These are phyloP conservation scores for Pleurotus sapidus DNA, from an alignment of 768 basidiomycete species.

Conservation along the genomic window DNA sequence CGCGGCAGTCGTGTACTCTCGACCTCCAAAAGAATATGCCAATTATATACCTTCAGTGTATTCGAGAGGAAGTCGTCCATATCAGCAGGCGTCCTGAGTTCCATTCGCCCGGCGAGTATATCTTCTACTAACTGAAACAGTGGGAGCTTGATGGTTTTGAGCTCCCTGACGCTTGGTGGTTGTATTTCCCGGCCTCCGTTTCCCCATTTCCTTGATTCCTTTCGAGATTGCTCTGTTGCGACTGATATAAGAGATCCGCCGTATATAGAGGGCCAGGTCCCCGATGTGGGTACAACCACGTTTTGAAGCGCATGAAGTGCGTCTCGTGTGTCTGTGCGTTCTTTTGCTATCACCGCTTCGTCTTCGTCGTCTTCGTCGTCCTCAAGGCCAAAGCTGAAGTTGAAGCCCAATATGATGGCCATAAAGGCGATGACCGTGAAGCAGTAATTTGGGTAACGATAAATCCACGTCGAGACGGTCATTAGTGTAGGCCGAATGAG, in stretches of 20 bases:
- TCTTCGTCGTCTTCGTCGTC: slow-evolving; percentile 12
- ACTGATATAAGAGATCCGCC: slow-evolving; percentile 16
- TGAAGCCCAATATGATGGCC: background rate
- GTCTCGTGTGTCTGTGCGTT: slow-evolving; percentile 6
- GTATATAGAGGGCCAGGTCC: slow-evolving; percentile 42
- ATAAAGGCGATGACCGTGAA: background rate
- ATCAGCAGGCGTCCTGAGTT: slow-evolving; percentile 40
- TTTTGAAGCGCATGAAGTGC: slow-evolving; percentile 33
- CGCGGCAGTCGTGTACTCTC: slow-evolving; percentile 29
- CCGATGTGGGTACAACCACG: slow-evolving; percentile 39
- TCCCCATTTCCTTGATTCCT: background rate
- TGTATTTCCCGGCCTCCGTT: background rate
- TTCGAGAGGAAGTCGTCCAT: slow-evolving; percentile 33
- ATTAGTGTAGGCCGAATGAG: too few species aligned
- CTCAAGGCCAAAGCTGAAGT: too few species aligned
- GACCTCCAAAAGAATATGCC: slow-evolving; percentile 29
- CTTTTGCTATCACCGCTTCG: background rate
- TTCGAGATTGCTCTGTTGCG: slow-evolving; percentile 15
- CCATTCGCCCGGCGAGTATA: slow-evolving; percentile 36
- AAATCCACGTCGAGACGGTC: background rate
- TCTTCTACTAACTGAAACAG: slow-evolving; percentile 32
- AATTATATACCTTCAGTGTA: slow-evolving; percentile 31
- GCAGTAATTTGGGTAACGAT: background rate
- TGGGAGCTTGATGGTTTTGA: slow-evolving; percentile 25
- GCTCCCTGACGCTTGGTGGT: slow-evolving; percentile 6